Conservation (phyloP, 1,139 yeast genomes). For the Scheffersomyces titani region DNA sequence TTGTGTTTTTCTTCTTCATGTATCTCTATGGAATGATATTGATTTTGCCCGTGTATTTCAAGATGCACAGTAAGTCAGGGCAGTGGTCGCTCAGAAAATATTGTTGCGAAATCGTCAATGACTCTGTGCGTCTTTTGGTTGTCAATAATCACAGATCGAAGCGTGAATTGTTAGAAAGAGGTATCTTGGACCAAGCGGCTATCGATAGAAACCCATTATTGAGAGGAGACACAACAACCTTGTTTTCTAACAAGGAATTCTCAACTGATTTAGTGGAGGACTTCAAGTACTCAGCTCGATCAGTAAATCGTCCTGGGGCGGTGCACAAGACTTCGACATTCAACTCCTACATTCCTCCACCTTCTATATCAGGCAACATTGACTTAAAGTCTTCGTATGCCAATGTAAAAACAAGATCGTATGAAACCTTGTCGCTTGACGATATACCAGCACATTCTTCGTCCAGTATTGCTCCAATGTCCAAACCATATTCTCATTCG, state of each 20-base stretch:
- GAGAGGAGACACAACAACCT: conserved; percentile 4
- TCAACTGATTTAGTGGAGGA: background rate
- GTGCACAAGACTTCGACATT: background rate
- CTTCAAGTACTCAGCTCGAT: background rate
- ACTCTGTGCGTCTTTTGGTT: conserved; percentile 53
- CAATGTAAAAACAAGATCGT: background rate
- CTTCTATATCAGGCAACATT: background rate
- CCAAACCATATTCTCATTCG: background rate
- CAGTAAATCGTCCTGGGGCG: background rate
- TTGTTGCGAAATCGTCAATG: conserved; percentile 58
- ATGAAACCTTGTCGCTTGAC: background rate
- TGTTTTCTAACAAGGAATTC: background rate
- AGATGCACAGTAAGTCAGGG: conserved; percentile 37
- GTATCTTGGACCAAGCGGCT: conserved; percentile 26
- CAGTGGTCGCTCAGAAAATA: conserved; percentile 52
- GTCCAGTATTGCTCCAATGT: background rate
- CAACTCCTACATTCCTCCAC: background rate
- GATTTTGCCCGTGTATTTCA: conserved; percentile 56
- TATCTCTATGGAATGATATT: conserved; percentile 59
- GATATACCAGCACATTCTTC: background rate
- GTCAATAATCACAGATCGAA: conserved; percentile 43
- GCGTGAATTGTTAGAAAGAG: conserved; percentile 34
- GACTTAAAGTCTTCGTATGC: background rate
- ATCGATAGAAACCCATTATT: conserved; percentile 31
- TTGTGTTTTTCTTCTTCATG: conserved; percentile 67